phyloP scores from a whole-genome alignment of 768 basidiomycete genomes.

The Tricholoma furcatifolium region DNA sequence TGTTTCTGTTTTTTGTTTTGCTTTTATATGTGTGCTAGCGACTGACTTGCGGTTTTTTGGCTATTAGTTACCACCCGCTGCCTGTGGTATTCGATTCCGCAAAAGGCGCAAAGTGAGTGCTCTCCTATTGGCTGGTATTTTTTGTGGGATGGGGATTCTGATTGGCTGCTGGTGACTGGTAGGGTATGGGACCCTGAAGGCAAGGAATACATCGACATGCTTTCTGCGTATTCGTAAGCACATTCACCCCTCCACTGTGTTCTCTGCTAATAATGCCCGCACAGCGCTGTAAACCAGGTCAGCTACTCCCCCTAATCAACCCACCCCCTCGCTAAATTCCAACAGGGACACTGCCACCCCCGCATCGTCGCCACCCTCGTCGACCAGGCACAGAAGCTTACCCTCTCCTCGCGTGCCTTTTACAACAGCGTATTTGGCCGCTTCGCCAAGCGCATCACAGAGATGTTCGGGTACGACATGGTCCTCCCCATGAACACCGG shows the following conservation, averaged over 20 bases:
- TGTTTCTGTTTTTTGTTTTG: slow-evolving; percentile 21
- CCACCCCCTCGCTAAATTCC: background rate
- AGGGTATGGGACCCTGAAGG: slow-evolving; percentile 95
- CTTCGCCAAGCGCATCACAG: slow-evolving; percentile 84
- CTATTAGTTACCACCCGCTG: slow-evolving; percentile 88
- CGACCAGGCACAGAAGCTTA: slow-evolving; percentile 85
- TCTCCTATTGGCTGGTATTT: slow-evolving; percentile 22
- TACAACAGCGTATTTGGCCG: slow-evolving; percentile 89
- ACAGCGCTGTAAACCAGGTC: slow-evolving; percentile 86
- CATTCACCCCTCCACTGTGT: too few species aligned
- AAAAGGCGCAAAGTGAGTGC: slow-evolving; percentile 81
- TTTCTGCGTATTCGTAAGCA: slow-evolving; percentile 94
- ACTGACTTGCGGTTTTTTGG: slow-evolving; percentile 44
- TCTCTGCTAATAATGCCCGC: too few species aligned
- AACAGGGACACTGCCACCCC: slow-evolving; percentile 88
- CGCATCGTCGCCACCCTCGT: slow-evolving; percentile 78
- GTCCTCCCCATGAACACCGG: slow-evolving; percentile 99
- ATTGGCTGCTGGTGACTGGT: slow-evolving; percentile 16
- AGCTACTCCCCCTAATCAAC: slow-evolving; percentile 21
- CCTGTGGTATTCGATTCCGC: slow-evolving; percentile 93
- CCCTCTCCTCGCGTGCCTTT: slow-evolving; percentile 94
- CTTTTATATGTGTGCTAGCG: slow-evolving; percentile 22
- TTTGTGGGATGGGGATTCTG: slow-evolving; percentile 8
- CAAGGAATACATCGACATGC: slow-evolving; percentile 95
- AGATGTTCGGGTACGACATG: slow-evolving; percentile 90